These are phyloP conservation scores for Sporothrix variecibatus DNA, from an alignment of 2,329 filamentous ascomycete species.

Conservation along the genomic window DNA sequence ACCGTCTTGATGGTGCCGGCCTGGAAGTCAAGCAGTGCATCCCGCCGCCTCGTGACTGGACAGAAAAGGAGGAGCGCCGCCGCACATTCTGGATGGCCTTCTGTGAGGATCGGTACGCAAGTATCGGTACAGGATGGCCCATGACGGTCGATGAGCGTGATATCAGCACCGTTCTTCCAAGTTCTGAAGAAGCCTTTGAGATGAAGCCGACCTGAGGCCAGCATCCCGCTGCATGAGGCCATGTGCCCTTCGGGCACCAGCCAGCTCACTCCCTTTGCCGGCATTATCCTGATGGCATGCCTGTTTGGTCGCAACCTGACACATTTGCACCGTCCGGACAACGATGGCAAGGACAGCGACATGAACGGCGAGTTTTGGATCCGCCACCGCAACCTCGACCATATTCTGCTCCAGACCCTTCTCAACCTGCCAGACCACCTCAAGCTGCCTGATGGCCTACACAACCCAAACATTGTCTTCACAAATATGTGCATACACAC, in stretches of 20 bases:
- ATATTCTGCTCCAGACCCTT: constrained; percentile 83
- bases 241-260: constrained; percentile 71
- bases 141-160: constrained; percentile 92
- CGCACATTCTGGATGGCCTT: constrained; percentile 96
- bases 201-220: constrained; percentile 75
- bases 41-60: constrained; percentile 86
- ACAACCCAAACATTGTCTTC: constrained; percentile 84
- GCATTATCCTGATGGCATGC: constrained; percentile 81
- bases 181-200: constrained; percentile 81
- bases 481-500: constrained; percentile 97
- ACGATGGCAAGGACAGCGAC: constrained; percentile 80
- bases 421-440: constrained; percentile 79
- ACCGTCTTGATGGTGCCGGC: constrained; percentile 78
- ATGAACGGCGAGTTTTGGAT: constrained; percentile 96
- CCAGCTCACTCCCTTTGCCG: constrained; percentile 75
- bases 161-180: constrained; percentile 81
- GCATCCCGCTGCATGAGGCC: constrained; percentile 68
- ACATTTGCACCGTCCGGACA: constrained; percentile 84
- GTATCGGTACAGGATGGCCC: constrained; percentile 95
- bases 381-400: constrained; percentile 84
- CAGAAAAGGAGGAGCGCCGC: constrained; percentile 85
- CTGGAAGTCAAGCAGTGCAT: constrained; percentile 93
- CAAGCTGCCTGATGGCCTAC: constrained; percentile 73
- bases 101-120: constrained; percentile 86
- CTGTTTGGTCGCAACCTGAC: constrained; percentile 89